These are phyloP conservation scores for Colletotrichum phormii DNA, from an alignment of 2,329 filamentous ascomycete genomes.

Conservation along the genomic window DNA sequence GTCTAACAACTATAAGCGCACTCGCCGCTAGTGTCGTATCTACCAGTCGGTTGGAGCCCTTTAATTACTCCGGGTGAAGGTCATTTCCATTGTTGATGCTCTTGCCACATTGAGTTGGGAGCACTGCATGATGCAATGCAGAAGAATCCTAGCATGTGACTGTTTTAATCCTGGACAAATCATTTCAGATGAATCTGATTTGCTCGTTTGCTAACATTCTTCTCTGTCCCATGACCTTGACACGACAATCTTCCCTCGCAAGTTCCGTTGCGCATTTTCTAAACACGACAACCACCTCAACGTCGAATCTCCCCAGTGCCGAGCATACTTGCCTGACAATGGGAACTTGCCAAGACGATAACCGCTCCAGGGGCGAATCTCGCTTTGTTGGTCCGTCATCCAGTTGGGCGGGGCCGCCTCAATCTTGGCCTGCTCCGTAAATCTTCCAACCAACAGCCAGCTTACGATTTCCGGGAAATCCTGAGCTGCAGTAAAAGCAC, in stretches of 20 bases:
- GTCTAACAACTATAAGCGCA: neutral
- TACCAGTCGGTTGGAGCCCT: neutral
- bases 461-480: neutral
- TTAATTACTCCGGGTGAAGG: neutral
- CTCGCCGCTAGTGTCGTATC: neutral
- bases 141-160: neutral
- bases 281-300: constrained; percentile 7
- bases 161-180: neutral
- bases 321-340: neutral
- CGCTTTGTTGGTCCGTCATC: neutral
- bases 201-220: neutral
- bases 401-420: neutral
- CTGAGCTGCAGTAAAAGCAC: neutral
- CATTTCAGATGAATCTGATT: neutral
- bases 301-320: neutral
- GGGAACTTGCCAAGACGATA: neutral
- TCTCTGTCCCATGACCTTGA: neutral
- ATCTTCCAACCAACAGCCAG: constrained; percentile 15
- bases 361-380: constrained; percentile 6
- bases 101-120: neutral
- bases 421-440: constrained; percentile 5
- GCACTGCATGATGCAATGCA: neutral
- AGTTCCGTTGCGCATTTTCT: neutral
- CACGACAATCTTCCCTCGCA: neutral
- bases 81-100: neutral